Conservation (phyloP, 208 protist genomes). For the Herpetomonas tarakana region DNA sequence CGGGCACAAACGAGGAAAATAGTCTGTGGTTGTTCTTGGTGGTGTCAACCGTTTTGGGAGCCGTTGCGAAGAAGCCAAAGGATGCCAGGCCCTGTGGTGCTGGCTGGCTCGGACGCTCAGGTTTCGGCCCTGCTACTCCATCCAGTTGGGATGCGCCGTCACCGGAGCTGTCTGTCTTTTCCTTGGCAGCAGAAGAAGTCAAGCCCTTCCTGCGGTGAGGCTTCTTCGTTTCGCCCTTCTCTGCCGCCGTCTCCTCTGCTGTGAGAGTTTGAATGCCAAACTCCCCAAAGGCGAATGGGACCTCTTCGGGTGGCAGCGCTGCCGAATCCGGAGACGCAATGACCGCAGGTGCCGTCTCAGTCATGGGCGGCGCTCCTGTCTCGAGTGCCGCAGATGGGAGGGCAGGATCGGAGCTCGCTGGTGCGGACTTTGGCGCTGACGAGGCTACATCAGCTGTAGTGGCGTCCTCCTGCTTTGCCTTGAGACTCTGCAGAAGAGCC, state of each 20-base stretch:
- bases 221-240: slow-evolving; percentile 4
- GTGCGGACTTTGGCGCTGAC: too few species aligned
- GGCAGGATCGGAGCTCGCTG: too few species aligned
- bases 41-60: slow-evolving; percentile 13
- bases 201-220: neutral
- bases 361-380: too few species aligned
- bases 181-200: neutral
- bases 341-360: too few species aligned
- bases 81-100: slow-evolving; percentile 33
- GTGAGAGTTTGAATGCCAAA: neutral
- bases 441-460: neutral
- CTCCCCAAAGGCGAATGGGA: neutral
- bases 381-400: too few species aligned
- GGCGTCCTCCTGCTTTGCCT: neutral
- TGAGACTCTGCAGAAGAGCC: slow-evolving; percentile 22
- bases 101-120: slow-evolving; percentile 11
- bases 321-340: too few species aligned
- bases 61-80: slow-evolving; percentile 67
- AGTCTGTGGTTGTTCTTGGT: slow-evolving; percentile 45
- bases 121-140: slow-evolving; percentile 17
- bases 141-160: too few species aligned
- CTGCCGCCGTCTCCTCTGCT: slow-evolving; percentile 4
- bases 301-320: neutral
- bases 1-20: slow-evolving; percentile 75
- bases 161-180: too few species aligned